Evolutionary conservation across 1,284 basidiomycete genomes (phyloP), one percentile per base, ranked within the genome.

Genomic region (Phenoliferia sp.): DNA sequence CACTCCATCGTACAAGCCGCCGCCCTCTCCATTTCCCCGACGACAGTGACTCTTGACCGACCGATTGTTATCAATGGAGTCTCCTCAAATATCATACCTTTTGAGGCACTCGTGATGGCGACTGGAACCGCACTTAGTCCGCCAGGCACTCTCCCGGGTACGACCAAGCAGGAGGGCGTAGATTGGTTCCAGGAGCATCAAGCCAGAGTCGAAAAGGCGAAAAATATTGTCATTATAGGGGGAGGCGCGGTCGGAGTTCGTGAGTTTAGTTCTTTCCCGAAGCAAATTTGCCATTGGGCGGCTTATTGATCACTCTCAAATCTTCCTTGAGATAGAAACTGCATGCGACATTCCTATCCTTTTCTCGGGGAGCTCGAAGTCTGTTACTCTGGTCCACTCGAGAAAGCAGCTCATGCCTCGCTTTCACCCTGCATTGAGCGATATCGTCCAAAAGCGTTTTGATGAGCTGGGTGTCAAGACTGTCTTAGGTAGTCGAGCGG

Each of bases 341-440:
- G 86, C 87, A 1, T 84, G 85, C 1, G 88, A 90, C 76, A 85
- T 89, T 68, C 84, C 85, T 26, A 83, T 84, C 16, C 74, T 86
- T 22, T 83, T 85, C 72, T 86, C 87, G 0, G 75, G 76, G 9
- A 32, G 28, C 6, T 7, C 36, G 35, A 87, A 87, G 73, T 74
- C 78, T 1, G 84, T 89, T 1, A 88, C 87, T 0, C 80, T 90
- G 15, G 78, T 90, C 0, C 88, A 90, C 74, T 88, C 86, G 0
- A 82, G 88, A 9, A 66, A 78, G 12, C 81, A 81, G 22, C 79
- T 90, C 9, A 81, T 90, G 57, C 85, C 86, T 0, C 79, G 81
- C n/a, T 89, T 88, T 73, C 83, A 87, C 63, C 76, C 80, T 17
- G 78, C 71, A 26, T 82, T 89, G 80, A 85, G 88, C 73, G 79